Conservation (phyloP, 768 basidiomycete genomes). For the Suillus hirtellus region DNA sequence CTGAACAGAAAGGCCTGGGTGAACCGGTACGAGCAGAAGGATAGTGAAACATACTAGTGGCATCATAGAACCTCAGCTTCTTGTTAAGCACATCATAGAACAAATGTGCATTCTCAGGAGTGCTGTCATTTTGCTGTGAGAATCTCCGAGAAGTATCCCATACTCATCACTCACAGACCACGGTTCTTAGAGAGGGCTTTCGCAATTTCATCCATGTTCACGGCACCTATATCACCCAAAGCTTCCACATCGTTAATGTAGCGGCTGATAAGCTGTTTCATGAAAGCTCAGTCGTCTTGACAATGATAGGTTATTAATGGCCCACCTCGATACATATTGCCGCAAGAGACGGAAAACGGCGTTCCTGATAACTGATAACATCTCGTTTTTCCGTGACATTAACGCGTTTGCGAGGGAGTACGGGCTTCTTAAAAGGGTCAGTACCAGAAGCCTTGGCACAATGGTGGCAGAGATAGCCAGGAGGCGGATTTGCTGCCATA, state of each 20-base stretch:
- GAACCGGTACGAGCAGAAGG: background rate
- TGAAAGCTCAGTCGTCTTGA: background rate
- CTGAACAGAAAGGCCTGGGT: slow-evolving; percentile 39
- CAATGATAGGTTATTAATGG: background rate
- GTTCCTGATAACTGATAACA: slow-evolving; percentile 69
- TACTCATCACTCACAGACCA: slow-evolving; percentile 59
- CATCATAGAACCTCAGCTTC: slow-evolving; percentile 79
- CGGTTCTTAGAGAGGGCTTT: slow-evolving; percentile 82
- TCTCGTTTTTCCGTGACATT: slow-evolving; percentile 65
- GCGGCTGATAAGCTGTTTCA: slow-evolving; percentile 70
- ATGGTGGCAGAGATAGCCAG: slow-evolving; percentile 80
- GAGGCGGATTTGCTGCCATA: slow-evolving; percentile 63
- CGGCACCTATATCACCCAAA: slow-evolving; percentile 80
- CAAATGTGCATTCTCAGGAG: slow-evolving; percentile 72
- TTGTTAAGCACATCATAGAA: slow-evolving; percentile 80
- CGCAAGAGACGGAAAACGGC: slow-evolving; percentile 67
- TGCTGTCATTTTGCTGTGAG: slow-evolving; percentile 43
- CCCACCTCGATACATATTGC: slow-evolving; percentile 77
- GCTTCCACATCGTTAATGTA: slow-evolving; percentile 90
- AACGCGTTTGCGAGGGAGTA: slow-evolving; percentile 60
- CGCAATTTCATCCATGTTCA: slow-evolving; percentile 84
- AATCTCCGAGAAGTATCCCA: background rate
- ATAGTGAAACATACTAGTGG: slow-evolving; percentile 65
- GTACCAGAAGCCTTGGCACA: slow-evolving; percentile 78
- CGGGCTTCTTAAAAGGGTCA: slow-evolving; percentile 86